Conservation (phyloP, 1,139 yeast genomes). For the Zygoascus meyerae region DNA sequence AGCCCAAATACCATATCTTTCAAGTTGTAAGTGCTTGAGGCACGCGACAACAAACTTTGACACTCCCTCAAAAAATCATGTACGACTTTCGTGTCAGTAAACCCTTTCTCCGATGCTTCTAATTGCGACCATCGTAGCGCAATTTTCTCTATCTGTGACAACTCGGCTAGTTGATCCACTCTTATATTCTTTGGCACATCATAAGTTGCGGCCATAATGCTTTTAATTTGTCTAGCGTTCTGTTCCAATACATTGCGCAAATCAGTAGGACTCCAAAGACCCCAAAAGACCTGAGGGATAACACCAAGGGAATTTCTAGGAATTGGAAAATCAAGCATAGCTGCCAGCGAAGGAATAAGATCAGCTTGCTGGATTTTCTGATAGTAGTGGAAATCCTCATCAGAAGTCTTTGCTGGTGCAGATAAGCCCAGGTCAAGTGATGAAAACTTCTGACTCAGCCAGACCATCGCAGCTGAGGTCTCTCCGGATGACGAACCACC, state of each 20-base stretch:
- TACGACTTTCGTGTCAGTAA: constrained; percentile 20
- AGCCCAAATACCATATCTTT: constrained; percentile 47
- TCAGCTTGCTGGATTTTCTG: constrained; percentile 69
- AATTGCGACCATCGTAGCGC: constrained; percentile 3
- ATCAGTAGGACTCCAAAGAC: constrained; percentile 45
- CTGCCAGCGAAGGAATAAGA: constrained; percentile 76
- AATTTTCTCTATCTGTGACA: constrained; percentile 5
- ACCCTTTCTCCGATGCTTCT: constrained; percentile 5
- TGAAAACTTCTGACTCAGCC: constrained; percentile 57
- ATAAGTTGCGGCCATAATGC: constrained; percentile 20
- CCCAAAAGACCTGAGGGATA: constrained; percentile 51
- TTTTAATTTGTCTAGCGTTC: constrained; percentile 56
- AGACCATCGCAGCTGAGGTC: constrained; percentile 74
- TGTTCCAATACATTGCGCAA: constrained; percentile 42
- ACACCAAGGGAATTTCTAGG: constrained; percentile 85
- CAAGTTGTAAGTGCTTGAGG: constrained; percentile 72
- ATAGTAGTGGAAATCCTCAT: constrained; percentile 48
- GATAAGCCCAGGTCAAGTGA: constrained; percentile 12
- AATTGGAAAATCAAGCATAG: constrained; percentile 69
- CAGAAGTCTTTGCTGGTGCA: constrained; percentile 39
- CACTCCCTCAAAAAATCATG: constrained; percentile 42
- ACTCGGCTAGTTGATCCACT: background rate
- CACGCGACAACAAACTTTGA: constrained; percentile 53
- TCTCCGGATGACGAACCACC: constrained; percentile 94
- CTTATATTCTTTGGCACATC: constrained; percentile 13